Evolutionary conservation across 495 filamentous ascomycete genomes (phyloP).

Genomic region (Neurospora africana): DNA sequence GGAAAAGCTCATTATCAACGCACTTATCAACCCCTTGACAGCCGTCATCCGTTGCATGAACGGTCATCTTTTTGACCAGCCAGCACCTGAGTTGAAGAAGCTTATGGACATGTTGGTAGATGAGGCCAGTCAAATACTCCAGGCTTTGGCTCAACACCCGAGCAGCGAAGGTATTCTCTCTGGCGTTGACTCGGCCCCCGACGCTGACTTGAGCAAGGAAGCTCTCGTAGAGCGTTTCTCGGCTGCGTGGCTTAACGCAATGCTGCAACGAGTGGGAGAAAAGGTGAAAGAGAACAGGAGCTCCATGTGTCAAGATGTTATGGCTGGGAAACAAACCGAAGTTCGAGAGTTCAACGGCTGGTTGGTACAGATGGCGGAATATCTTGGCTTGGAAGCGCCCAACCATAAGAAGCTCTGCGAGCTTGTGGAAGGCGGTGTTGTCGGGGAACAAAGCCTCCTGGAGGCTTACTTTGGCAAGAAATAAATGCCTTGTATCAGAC

Average conservation of each 20-base stretch:
- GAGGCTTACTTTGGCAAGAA: slow-evolving; percentile 8
- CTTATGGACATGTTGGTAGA: slow-evolving; percentile 43
- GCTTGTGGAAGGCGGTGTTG: slow-evolving; percentile 15
- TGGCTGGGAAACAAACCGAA: slow-evolving; percentile 53
- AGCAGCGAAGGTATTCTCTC: slow-evolving; percentile 16
- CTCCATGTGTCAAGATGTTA: slow-evolving; percentile 74
- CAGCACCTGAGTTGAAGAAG: slow-evolving; percentile 43
- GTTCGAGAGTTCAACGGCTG: slow-evolving; percentile 82
- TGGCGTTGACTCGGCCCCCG: not conserved
- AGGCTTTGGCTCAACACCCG: slow-evolving; percentile 27
- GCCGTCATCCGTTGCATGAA: slow-evolving; percentile 63
- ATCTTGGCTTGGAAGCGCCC: slow-evolving; percentile 13
- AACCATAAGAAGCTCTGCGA: slow-evolving; percentile 20
- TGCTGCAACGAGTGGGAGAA: slow-evolving; percentile 37
- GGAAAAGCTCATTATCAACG: slow-evolving; percentile 61
- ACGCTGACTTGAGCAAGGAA: slow-evolving; percentile 38
- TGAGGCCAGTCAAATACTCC: slow-evolving; percentile 53
- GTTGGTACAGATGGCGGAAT: slow-evolving; percentile 39
- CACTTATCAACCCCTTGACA: slow-evolving; percentile 73
- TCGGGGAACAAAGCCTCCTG: slow-evolving; percentile 13
- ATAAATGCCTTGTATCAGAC: slow-evolving; percentile 7
- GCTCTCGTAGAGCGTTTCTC: slow-evolving; percentile 32
- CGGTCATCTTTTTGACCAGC: slow-evolving; percentile 56
- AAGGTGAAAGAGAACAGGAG: slow-evolving; percentile 58
- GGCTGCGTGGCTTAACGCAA: slow-evolving; percentile 5